Percentiles rank a stretch among this genome's conserved stretches.
Evolutionary conservation across 176 grass and related monocot genomes (phyloP).

Genomic region (Aechmea fasciata): DNA sequence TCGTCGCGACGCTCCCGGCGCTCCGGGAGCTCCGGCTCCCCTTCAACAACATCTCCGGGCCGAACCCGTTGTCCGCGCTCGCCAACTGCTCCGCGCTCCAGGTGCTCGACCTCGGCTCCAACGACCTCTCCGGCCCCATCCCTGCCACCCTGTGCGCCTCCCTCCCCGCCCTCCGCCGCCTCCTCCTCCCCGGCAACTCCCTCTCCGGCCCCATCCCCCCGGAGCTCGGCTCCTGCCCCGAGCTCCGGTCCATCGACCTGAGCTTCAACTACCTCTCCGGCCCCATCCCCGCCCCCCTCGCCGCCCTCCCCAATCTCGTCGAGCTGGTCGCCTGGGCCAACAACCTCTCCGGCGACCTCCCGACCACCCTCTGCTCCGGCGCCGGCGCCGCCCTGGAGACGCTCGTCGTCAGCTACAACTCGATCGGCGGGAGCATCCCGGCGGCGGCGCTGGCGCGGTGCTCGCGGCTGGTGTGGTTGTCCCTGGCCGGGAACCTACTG

Average conservation of each 20-base stretch:
- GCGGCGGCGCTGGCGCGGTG: slow-evolving; percentile 41
- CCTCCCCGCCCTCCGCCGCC: slow-evolving; percentile 35
- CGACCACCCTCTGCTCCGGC: slow-evolving; percentile 46
- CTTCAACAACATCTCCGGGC: slow-evolving; percentile 73
- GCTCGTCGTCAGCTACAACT: slow-evolving; percentile 86
- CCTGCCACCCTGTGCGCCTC: slow-evolving; percentile 44
- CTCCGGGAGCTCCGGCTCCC: slow-evolving; percentile 50
- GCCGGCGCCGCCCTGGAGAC: slow-evolving; percentile 38
- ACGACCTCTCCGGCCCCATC: slow-evolving; percentile 49
- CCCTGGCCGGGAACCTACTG: slow-evolving; percentile 62
- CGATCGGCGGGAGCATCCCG: slow-evolving; percentile 48
- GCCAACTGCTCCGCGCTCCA: slow-evolving; percentile 49
- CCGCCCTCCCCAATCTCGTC: slow-evolving; percentile 44
- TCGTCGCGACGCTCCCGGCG: slow-evolving; percentile 55
- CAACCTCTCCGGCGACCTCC: slow-evolving; percentile 60
- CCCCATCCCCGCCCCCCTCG: slow-evolving; percentile 35
- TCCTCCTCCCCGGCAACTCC: slow-evolving; percentile 71
- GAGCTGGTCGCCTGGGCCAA: slow-evolving; percentile 92
- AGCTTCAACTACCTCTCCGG: slow-evolving; percentile 79
- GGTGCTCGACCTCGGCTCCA: slow-evolving; percentile 69
- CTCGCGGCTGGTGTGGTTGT: slow-evolving; percentile 72
- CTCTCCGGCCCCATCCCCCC: slow-evolving; percentile 45
- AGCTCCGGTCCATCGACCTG: slow-evolving; percentile 69
- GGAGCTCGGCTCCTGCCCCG: slow-evolving; percentile 50
- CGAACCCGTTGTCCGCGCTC: slow-evolving; percentile 42